Evolutionary conservation across 2,329 filamentous ascomycete species (phyloP).

Genomic region (Colletotrichum tanaceti): DNA sequence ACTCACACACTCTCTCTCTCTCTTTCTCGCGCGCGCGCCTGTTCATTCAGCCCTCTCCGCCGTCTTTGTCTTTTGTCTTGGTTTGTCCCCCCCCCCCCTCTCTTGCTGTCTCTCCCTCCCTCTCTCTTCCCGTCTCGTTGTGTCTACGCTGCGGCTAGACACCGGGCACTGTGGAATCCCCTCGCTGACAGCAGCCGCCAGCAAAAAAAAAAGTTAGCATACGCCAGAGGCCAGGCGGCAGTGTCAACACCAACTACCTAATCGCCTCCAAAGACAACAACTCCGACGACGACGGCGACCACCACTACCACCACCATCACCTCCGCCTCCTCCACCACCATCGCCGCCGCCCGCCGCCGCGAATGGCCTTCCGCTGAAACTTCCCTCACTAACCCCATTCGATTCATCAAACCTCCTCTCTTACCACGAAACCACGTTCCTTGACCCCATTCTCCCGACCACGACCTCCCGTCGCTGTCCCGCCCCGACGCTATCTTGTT

Average conservation of each 20-base stretch:
- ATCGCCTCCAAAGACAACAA: background rate
- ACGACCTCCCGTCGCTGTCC: slow-evolving; percentile 23
- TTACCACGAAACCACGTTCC: slow-evolving; percentile 22
- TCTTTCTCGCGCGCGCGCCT: too few species aligned
- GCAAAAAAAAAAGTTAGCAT: slow-evolving; percentile 23
- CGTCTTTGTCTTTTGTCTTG: slow-evolving; percentile 10
- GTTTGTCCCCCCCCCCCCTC: background rate
- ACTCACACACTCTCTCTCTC: slow-evolving; percentile 7
- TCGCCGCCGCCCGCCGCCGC: slow-evolving; percentile 15
- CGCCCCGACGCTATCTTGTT: slow-evolving; percentile 27
- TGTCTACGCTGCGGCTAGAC: slow-evolving; percentile 15
- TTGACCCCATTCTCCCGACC: slow-evolving; percentile 26
- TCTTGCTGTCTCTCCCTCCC: background rate
- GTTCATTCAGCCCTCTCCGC: background rate
- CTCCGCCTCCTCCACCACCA: background rate
- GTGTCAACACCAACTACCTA: slow-evolving; percentile 2
- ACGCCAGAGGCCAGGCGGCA: slow-evolving; percentile 12
- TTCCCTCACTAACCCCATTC: slow-evolving; percentile 11
- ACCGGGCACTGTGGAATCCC: slow-evolving; percentile 38
- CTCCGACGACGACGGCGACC: background rate
- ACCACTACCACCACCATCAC: background rate
- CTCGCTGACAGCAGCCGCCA: slow-evolving; percentile 28
- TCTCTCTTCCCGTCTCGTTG: slow-evolving; percentile 3
- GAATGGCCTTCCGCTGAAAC: slow-evolving; percentile 33
- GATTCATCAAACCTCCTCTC: slow-evolving; percentile 5